Conservation (phyloP, 306 rosid genomes). For the Vigna nakashimae region DNA sequence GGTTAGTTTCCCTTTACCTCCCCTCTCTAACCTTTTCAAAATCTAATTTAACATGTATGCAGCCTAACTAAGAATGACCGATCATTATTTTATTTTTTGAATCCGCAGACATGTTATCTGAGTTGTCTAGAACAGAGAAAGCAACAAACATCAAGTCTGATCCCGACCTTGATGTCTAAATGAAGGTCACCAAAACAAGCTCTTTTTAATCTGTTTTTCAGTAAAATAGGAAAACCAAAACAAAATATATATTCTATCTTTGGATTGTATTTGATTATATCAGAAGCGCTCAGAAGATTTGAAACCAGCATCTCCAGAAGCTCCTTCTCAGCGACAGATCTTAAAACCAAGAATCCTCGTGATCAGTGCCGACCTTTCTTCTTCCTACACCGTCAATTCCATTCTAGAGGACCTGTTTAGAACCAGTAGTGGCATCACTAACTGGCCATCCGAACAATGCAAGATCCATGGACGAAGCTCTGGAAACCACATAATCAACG, state of each 20-base stretch:
- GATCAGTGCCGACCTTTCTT: slow-evolving; percentile 45
- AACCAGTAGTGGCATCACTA: slow-evolving; percentile 29
- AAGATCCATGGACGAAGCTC: too few relatives aligned
- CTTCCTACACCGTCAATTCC: slow-evolving; percentile 66
- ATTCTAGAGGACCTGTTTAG: slow-evolving; percentile 73
- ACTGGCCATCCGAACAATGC: too few relatives aligned
- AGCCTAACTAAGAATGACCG: background rate
- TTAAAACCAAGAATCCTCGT: slow-evolving; percentile 78
- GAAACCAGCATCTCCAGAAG: slow-evolving; percentile 71
- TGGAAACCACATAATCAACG: too few relatives aligned
- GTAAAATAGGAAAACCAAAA: background rate
- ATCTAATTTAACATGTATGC: slow-evolving; percentile 13
- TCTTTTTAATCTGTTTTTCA: background rate
- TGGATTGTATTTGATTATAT: slow-evolving; percentile 9
- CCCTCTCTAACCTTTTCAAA: background rate
- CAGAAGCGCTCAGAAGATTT: slow-evolving; percentile 79
- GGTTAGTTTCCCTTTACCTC: slow-evolving; percentile 47
- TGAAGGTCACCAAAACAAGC: slow-evolving; percentile 62
- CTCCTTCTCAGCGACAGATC: slow-evolving; percentile 83
- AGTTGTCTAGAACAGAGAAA: slow-evolving; percentile 77
- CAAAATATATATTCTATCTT: background rate
- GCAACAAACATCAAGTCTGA: slow-evolving; percentile 83
- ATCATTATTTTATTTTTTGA: background rate
- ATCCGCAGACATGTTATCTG: slow-evolving; percentile 61
- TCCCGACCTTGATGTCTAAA: slow-evolving; percentile 83